Evolutionary conservation across 352 stramenopile genomes (phyloP), one percentile per base, ranked within the genome.

Genomic region (Phytophthora palmivora): DNA sequence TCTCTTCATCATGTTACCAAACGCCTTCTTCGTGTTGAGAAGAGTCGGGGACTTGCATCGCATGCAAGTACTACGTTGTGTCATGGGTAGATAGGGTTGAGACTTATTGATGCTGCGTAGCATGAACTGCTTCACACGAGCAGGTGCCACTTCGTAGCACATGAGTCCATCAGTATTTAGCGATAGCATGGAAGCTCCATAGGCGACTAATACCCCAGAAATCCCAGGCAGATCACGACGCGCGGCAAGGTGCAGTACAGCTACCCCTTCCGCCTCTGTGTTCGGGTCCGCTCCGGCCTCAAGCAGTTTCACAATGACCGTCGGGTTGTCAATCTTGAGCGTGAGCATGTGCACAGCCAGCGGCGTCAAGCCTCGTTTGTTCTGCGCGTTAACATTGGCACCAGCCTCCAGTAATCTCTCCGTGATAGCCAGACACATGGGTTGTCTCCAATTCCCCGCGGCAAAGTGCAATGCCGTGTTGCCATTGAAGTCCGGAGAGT

Each of bases 381-480:
- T 94, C 24, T 53, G 52, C 3, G 65, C 55, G 16, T 66, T 43
- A 8, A 89, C 76, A 44, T 82, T 78, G 4, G 83, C 83, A 8
- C 83, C 82, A n/a, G 76, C 76, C 0, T 59, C 50, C 15, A 94
- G 54, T 5, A 94, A 63, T 21, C 67, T 64, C 42, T 77, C 54
- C 2, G 87, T 65, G 45, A 91, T 86, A 11, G 53, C 26, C 16
- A 84, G 43, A 21, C 78, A 75, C 54, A 77, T 59, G 3, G 78
- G 73, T 6, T 76, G 75, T 4, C 79, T 68, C 76, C 82, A 91
- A 26, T 83, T 80, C 39, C 82, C 82, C 6, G 82, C 67, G 0
- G 85, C 83, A 51, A 94, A 94, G 58, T 94, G 85, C 51, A 94
- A 69, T 57, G 83, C 81, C 55, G 85, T 88, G 72, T 94, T 94